A percentile compares a stretch with the other conserved stretches of the same genome.
Evolutionary conservation across 2,329 filamentous ascomycete species (phyloP).

Genomic region (Blastomyces percursus): DNA sequence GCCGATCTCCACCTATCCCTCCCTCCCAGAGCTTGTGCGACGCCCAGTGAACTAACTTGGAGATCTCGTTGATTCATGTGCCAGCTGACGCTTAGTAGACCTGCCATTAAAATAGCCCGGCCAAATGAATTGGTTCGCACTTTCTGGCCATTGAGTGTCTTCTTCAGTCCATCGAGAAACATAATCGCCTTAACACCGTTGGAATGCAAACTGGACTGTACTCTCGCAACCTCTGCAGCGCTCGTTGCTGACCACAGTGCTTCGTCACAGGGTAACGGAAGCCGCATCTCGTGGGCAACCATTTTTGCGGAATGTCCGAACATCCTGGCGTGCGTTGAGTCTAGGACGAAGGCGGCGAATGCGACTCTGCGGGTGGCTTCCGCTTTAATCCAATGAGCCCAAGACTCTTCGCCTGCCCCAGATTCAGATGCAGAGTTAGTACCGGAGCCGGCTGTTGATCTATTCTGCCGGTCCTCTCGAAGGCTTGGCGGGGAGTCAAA

Average conservation of each 20-base stretch:
- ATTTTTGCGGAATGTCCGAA: slow-evolving; percentile 95
- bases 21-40: slow-evolving; percentile 67
- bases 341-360: slow-evolving; percentile 88
- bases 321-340: slow-evolving; percentile 95
- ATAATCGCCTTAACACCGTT: slow-evolving; percentile 75
- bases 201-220: slow-evolving; percentile 67
- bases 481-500: slow-evolving; percentile 72
- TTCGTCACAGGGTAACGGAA: slow-evolving; percentile 87
- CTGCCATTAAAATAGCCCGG: slow-evolving; percentile 85
- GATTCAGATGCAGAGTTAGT: slow-evolving; percentile 45
- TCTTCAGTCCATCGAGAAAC: slow-evolving; percentile 84
- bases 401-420: slow-evolving; percentile 76
- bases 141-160: slow-evolving; percentile 71
- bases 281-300: slow-evolving; percentile 89
- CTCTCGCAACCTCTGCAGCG: slow-evolving; percentile 71
- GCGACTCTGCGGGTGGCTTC: slow-evolving; percentile 83
- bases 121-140: slow-evolving; percentile 91
- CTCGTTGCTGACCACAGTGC: slow-evolving; percentile 83
- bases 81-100: slow-evolving; percentile 85
- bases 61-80: slow-evolving; percentile 96
- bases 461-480: slow-evolving; percentile 47
- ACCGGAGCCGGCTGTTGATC: slow-evolving; percentile 28
- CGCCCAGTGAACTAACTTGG: slow-evolving; percentile 77
- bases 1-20: slow-evolving; percentile 84
- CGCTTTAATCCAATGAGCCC: slow-evolving; percentile 91